These are phyloP conservation scores for Colletotrichum camelliae DNA, from an alignment of 2,329 filamentous ascomycete species.

Conservation along the genomic window DNA sequence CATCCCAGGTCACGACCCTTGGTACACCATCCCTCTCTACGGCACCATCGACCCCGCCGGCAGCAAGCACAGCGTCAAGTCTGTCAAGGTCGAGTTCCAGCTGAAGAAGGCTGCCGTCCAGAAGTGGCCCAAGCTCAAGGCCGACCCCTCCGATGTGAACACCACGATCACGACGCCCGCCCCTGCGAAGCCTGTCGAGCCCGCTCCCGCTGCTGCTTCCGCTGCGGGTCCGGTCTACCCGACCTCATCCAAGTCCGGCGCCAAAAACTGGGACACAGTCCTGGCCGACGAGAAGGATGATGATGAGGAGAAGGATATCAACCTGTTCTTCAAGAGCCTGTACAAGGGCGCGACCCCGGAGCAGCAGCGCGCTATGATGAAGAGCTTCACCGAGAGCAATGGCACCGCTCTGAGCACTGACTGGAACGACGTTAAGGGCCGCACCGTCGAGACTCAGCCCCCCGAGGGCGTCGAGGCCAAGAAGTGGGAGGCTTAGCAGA, in stretches of 20 bases:
- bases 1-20: slow-evolving; percentile 21
- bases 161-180: background rate
- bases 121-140: slow-evolving; percentile 65
- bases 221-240: slow-evolving; percentile 69
- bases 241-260: slow-evolving; percentile 81
- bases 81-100: slow-evolving; percentile 80
- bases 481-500: slow-evolving; percentile 58
- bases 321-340: slow-evolving; percentile 88
- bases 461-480: slow-evolving; percentile 81
- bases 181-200: background rate
- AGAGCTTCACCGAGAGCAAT: slow-evolving; percentile 93
- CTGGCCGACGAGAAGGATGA: slow-evolving; percentile 57
- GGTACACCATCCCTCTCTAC: slow-evolving; percentile 51
- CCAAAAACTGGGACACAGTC: slow-evolving; percentile 90
- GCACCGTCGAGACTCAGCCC: slow-evolving; percentile 73
- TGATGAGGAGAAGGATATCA: slow-evolving; percentile 67
- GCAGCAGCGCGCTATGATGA: slow-evolving; percentile 93
- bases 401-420: slow-evolving; percentile 92
- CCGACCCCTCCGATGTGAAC: background rate
- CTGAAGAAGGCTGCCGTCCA: slow-evolving; percentile 71
- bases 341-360: slow-evolving; percentile 81
- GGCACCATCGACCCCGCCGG: slow-evolving; percentile 64
- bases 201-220: background rate
- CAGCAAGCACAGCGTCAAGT: slow-evolving; percentile 69
- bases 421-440: slow-evolving; percentile 81